phyloP scores from a whole-genome alignment of 225 moss, liverwort and hornwort genomes.

The Physcomitrium patens region DNA sequence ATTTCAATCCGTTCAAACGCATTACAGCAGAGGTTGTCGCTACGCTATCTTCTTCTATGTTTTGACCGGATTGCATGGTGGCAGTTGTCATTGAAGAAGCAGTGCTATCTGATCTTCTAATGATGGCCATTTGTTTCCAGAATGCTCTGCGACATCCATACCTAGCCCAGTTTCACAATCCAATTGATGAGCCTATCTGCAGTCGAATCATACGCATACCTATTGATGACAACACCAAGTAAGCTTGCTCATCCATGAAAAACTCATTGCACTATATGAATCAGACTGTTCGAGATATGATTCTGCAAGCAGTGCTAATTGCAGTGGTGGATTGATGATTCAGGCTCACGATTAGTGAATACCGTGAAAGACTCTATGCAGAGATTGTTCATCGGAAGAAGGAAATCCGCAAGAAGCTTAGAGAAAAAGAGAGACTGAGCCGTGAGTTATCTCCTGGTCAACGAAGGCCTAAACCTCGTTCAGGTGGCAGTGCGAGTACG shows the following conservation, averaged over 20 bases:
- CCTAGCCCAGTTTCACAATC: slow-evolving; percentile 86
- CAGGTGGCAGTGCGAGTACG: slow-evolving; percentile 57
- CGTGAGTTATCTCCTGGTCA: slow-evolving; percentile 67
- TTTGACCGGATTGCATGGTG: not conserved
- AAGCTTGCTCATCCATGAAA: slow-evolving; percentile 14
- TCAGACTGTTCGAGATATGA: not conserved
- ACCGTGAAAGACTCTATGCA: slow-evolving; percentile 82
- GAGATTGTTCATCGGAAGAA: slow-evolving; percentile 89
- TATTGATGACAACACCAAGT: slow-evolving; percentile 98
- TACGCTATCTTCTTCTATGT: not conserved
- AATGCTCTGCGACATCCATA: slow-evolving; percentile 90
- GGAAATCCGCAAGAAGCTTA: slow-evolving; percentile 73
- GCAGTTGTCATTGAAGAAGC: not conserved
- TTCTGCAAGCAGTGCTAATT: slow-evolving; percentile 7
- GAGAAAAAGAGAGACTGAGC: slow-evolving; percentile 71
- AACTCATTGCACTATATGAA: not conserved
- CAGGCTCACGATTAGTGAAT: slow-evolving; percentile 89
- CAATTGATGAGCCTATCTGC: slow-evolving; percentile 77
- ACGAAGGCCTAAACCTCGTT: slow-evolving; percentile 63
- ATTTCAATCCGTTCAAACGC: slow-evolving; percentile 93
- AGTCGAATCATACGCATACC: slow-evolving; percentile 84
- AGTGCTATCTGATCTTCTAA: slow-evolving; percentile 7
- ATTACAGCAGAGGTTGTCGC: slow-evolving; percentile 77
- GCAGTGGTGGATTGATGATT: slow-evolving; percentile 25
- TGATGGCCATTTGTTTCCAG: slow-evolving; percentile 41